Base-by-base conservation (phyloP, 1,284 basidiomycete species). In the Phaffia rhodozyma region DNA sequence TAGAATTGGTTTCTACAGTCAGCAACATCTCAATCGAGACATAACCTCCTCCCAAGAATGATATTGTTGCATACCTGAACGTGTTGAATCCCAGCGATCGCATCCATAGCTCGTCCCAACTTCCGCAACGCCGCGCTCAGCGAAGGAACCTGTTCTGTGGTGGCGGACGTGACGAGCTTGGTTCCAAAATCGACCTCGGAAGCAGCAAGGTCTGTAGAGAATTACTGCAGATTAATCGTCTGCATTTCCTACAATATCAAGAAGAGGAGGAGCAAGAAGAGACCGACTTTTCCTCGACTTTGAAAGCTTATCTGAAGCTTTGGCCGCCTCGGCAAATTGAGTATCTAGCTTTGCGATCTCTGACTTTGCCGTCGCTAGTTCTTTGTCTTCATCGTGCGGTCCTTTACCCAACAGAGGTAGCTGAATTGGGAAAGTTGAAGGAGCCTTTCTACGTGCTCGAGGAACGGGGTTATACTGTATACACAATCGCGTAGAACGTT, bases 301-400 rank as follows among this genome's bases (percentile, higher is more conserved):
- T 23, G 90, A 84, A 38, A 93, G 79, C 70, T 85, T 86, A 71
- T 92, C 91, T 34, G 96, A 83, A 1, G 86, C 84, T 71, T 87
- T 90, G 2, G 91, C 89, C 1, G 89, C 85, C 49, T 90, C 89
- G 67, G 88, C 89, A 75, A 92, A 93, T 68, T 89, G 86, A 0
- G 84, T 83, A 75, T 96, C 92, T 7, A 96, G 78, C 73, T 86
- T 89, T 30, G 91, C 92, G 61, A 94, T 78, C 72, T 93, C 89
- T 68, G 89, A 88, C 60, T 90, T 84, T n/a, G 92, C 89, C 56
- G 84, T 79, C 70, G 89, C 86, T 29, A 97, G 80, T 66, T 88
- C 87, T 74, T 80, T 78, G 62, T 79, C 78, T 55, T 78, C 76
- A 62, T 79, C 77, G 43, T 76, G 71, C 0, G 76, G 75, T 0